A percentile compares a stretch with the other conserved stretches of the same genome.
Conservation (phyloP, 225 moss, liverwort and hornwort species). For the Thuidium tamariscinum region DNA sequence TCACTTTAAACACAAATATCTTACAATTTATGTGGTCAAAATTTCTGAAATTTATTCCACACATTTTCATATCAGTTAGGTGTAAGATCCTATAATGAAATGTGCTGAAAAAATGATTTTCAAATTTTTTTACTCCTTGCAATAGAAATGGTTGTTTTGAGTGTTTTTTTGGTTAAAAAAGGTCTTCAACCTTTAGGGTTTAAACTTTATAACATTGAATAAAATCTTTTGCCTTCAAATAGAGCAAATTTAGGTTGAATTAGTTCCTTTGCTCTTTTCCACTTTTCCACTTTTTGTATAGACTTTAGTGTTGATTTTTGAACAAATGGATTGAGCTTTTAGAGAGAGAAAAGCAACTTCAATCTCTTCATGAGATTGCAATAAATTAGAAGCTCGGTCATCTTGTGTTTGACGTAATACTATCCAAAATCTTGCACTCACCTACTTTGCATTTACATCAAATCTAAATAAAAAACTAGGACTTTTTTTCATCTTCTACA, state of each 20-base stretch:
- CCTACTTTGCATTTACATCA: neutral
- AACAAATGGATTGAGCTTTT: neutral
- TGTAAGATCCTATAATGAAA: too few relatives aligned
- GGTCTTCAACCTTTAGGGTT: too few relatives aligned
- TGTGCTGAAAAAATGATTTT: too few relatives aligned
- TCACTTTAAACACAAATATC: too few relatives aligned
- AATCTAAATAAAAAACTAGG: rapidly evolving
- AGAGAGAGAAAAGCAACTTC: neutral
- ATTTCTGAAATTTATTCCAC: too few relatives aligned
- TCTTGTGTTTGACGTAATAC: rapidly evolving
- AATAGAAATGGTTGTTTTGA: too few relatives aligned
- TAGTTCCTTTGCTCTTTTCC: neutral
- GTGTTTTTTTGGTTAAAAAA: too few relatives aligned
- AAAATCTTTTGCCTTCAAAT: neutral
- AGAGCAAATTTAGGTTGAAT: neutral
- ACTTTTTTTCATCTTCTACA: neutral
- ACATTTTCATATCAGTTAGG: too few relatives aligned
- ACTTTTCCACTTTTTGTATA: neutral
- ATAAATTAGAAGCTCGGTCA: neutral
- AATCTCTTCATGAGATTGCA: rapidly evolving
- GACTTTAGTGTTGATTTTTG: neutral
- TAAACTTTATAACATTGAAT: neutral
- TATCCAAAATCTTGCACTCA: neutral
- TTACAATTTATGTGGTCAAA: too few relatives aligned
- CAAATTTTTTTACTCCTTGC: too few relatives aligned